These are phyloP conservation scores for Globisporangium megalacanthum DNA, from an alignment of 352 stramenopile species.

Conservation along the genomic window DNA sequence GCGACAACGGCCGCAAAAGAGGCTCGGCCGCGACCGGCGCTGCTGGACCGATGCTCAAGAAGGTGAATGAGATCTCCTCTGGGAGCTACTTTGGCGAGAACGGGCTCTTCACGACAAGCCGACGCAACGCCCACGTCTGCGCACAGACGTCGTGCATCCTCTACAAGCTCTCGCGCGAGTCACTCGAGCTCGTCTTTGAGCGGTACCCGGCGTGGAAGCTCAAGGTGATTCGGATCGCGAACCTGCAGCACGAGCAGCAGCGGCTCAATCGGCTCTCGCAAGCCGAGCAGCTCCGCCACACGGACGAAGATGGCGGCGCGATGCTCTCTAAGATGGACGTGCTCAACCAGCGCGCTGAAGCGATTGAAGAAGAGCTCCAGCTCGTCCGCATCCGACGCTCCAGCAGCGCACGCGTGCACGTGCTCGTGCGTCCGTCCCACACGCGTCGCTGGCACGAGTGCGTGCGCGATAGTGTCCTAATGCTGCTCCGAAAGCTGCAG, in stretches of 20 bases:
- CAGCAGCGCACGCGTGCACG: not conserved
- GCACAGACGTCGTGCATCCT: conserved; percentile 44
- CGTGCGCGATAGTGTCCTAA: not conserved
- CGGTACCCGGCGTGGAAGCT: conserved; percentile 42
- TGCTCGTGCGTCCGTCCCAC: not conserved
- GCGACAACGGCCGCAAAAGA: not conserved
- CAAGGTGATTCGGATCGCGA: conserved; percentile 39
- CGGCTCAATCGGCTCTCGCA: conserved; percentile 14
- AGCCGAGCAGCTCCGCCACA: conserved; percentile 4
- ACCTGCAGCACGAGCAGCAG: conserved; percentile 35
- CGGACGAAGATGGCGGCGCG: conserved; percentile 13
- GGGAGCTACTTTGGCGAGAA: conserved; percentile 41
- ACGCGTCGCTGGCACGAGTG: conserved; percentile 1
- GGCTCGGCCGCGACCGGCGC: conserved; percentile 7
- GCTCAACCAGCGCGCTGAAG: not conserved
- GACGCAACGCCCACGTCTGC: conserved; percentile 30
- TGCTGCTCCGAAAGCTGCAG: conserved; percentile 5
- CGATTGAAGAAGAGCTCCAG: conserved; percentile 17
- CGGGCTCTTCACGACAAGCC: conserved; percentile 27
- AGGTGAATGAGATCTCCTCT: conserved; percentile 29
- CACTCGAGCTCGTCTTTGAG: conserved; percentile 44
- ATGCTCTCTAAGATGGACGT: conserved; percentile 8
- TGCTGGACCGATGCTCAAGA: conserved; percentile 10
- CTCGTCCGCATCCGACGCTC: conserved; percentile 18
- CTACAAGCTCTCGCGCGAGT: conserved; percentile 33